Conservation (phyloP, 768 basidiomycete genomes). For the Termitomyces sp. region DNA sequence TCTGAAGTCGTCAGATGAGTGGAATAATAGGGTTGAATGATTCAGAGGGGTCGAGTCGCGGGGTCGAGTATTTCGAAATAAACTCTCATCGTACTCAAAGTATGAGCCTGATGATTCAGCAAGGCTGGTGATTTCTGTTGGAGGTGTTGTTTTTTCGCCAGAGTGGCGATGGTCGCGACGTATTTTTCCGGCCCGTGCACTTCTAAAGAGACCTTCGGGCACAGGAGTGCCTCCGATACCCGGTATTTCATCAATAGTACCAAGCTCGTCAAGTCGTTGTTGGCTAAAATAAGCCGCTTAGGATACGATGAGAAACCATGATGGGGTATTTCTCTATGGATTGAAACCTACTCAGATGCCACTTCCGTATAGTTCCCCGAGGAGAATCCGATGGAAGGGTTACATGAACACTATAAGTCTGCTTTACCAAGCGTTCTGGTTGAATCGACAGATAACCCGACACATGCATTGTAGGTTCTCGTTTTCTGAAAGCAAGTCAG, state of each 20-base stretch:
- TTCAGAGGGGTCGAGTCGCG: constrained; percentile 18
- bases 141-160: constrained; percentile 25
- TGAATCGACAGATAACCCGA: constrained; percentile 30
- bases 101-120: constrained; percentile 17
- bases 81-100: constrained; percentile 14
- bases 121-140: constrained; percentile 20
- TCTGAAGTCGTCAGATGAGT: constrained; percentile 28
- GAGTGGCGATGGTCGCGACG: constrained; percentile 43
- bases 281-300: constrained; percentile 84
- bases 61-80: constrained; percentile 17
- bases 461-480: constrained; percentile 9
- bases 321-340: constrained; percentile 7
- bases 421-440: constrained; percentile 68
- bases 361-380: constrained; percentile 57
- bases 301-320: constrained; percentile 20
- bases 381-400: constrained; percentile 51
- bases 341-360: constrained; percentile 69
- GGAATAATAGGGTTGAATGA: constrained; percentile 19
- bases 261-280: constrained; percentile 62
- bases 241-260: constrained; percentile 66
- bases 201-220: constrained; percentile 75
- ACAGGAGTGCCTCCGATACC: constrained; percentile 61
- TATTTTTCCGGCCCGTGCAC: constrained; percentile 66
- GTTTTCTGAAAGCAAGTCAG: constrained; percentile 7
- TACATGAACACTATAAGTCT: constrained; percentile 80